A percentile compares a stretch with the other conserved stretches of the same genome.
phyloP scores from a whole-genome alignment of 1,284 basidiomycete species.

The Leccinum holopus region DNA sequence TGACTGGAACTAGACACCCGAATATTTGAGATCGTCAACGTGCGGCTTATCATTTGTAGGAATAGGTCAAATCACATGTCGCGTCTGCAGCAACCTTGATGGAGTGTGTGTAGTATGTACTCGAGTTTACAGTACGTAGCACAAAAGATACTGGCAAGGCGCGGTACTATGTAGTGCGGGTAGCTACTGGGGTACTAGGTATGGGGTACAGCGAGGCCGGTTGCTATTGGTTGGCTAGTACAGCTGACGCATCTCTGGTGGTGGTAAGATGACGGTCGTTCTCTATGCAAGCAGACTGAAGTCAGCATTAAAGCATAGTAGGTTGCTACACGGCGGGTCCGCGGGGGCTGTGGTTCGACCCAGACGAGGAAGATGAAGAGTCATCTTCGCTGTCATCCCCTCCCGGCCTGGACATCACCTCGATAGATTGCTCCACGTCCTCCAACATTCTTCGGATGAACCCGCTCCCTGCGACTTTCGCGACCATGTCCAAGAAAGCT shows the following conservation, averaged over 20 bases:
- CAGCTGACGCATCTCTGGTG: background rate
- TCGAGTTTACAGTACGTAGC: background rate
- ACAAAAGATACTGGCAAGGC: background rate
- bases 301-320: background rate
- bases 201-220: background rate
- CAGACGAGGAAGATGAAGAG: constrained; percentile 6
- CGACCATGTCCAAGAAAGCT: constrained; percentile 26
- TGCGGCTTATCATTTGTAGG: background rate
- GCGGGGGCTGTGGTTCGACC: background rate
- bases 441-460: constrained; percentile 30
- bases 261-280: background rate
- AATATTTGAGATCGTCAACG: background rate
- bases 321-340: constrained; percentile 1
- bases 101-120: background rate
- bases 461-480: constrained; percentile 26
- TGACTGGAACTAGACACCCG: constrained; percentile 30
- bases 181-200: background rate
- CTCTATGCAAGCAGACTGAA: background rate
- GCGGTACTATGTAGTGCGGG: background rate
- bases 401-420: constrained; percentile 16
- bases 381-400: constrained; percentile 1
- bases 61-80: background rate
- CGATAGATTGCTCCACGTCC: constrained; percentile 16
- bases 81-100: background rate
- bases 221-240: background rate